Evolutionary conservation across 1,284 basidiomycete species (phyloP), one percentile per base, ranked within the genome.

Genomic region (Sanghuangporus weigelae): DNA sequence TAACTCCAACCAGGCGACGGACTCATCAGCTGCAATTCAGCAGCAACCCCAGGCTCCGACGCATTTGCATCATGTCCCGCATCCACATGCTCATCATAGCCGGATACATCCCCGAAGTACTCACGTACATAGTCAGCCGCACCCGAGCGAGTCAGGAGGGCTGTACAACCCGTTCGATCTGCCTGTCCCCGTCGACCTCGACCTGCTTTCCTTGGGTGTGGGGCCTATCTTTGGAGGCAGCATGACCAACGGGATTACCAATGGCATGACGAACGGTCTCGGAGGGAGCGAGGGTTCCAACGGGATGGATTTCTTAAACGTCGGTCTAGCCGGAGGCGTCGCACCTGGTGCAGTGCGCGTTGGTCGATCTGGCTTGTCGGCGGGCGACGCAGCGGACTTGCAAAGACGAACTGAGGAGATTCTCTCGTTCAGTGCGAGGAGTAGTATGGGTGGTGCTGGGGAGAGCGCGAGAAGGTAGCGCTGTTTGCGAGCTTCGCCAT

Each of bases 61-160:
- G 59, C 78, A 81, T 69, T 86, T 90, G 84, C 88, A 90, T 69
- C 88, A 90, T 67, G 86, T 90, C 56, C 86, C 88, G 0, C 88
- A 89, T 68, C 87, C 88, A 1, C 87, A 90, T 64, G 86, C 87
- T 0, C 87, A 90, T 68, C 87, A 66, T 56, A 57, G 53, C 31
- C 56, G 39, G 11, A 36, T 44, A 36, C 64, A 63, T 36, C 38
- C 56, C 12, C 64, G 61, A 14, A 26, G 44, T 40, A 65, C 63
- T 21, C 63, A 65, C 55, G 55, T 62, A 31, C 63, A 60, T 38
- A 23, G 59, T 7, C 63, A 65, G 46, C 26, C 54, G 23, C 63
- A 61, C 38, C 63, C 59, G 7, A 57, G 50, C 23, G 63, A 65
- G 49, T 40, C 60, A 12, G 63, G 63, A n/a, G 63, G 63, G 23